Percentiles rank a stretch among this genome's conserved stretches.
These are phyloP conservation scores for Ascochyta fabae DNA, from an alignment of 2,329 filamentous ascomycete genomes.

Conservation along the genomic window DNA sequence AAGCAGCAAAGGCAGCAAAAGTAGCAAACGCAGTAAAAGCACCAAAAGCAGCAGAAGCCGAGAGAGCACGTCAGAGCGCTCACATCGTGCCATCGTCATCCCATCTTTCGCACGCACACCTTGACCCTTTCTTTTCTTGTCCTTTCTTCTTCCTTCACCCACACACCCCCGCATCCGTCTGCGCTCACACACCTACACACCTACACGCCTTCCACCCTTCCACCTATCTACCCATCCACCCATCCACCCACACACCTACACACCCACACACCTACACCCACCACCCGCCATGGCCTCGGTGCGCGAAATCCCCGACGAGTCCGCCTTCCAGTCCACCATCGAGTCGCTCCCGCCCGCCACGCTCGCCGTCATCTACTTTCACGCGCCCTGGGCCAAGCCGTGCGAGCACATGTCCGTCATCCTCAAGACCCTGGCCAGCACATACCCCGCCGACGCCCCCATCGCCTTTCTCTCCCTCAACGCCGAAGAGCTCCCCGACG, in stretches of 20 bases:
- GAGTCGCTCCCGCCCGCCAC: constrained; percentile 71
- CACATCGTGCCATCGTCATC: constrained; percentile 21
- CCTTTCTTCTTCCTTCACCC: not conserved
- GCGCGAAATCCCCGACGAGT: constrained; percentile 75
- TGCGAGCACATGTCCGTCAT: constrained; percentile 94
- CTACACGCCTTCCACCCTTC: too few species aligned
- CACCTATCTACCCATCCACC: too few species aligned
- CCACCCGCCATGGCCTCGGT: constrained; percentile 59
- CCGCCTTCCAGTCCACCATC: constrained; percentile 74
- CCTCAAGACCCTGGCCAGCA: constrained; percentile 81
- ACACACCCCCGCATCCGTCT: not conserved
- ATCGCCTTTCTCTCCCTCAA: constrained; percentile 90
- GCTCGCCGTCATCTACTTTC: constrained; percentile 88
- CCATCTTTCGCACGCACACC: not conserved
- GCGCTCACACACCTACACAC: not conserved
- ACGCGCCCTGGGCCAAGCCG: constrained; percentile 94
- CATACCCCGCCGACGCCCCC: constrained; percentile 75
- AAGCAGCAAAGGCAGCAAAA: constrained; percentile 21
- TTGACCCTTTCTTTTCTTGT: not conserved
- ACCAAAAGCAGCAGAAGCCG: not conserved
- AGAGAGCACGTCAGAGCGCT: constrained; percentile 27
- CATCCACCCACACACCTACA: too few species aligned
- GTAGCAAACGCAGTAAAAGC: too few species aligned
- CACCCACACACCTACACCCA: too few species aligned
- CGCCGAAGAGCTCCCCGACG: constrained; percentile 90